Evolutionary conservation across 305 asterid species (phyloP).

Genomic region (Petunia hybrid): DNA sequence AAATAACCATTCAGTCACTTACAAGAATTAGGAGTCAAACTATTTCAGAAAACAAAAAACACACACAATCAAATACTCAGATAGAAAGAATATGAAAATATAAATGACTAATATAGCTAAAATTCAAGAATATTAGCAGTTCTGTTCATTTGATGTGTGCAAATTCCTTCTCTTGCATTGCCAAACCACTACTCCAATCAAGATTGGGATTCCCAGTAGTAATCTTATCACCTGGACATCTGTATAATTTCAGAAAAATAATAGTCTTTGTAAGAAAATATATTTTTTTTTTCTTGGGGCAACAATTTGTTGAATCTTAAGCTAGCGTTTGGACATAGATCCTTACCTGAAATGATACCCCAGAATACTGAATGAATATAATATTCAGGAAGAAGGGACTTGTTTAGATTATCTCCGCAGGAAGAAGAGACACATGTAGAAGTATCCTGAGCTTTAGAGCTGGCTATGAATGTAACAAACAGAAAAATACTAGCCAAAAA

Average conservation of each 20-base stretch:
- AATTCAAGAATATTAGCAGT: constrained; percentile 50
- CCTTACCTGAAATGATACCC: constrained; percentile 12
- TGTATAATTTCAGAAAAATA: constrained; percentile 32
- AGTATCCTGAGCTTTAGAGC: not conserved
- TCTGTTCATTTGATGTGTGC: constrained; percentile 53
- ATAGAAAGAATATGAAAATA: not conserved
- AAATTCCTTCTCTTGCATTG: constrained; percentile 42
- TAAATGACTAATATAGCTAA: constrained; percentile 38
- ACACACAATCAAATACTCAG: not conserved
- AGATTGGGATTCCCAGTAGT: constrained; percentile 43
- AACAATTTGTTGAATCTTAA: not conserved
- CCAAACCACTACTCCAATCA: constrained; percentile 42
- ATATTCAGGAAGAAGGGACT: not conserved
- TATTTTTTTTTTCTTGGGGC: not conserved
- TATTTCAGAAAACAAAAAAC: not conserved
- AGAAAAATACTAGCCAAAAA: not conserved
- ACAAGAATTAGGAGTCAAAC: not conserved
- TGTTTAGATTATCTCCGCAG: constrained; percentile 31
- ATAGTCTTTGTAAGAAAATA: not conserved
- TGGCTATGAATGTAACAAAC: not conserved
- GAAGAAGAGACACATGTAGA: constrained; percentile 24
- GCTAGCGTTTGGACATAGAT: no score
- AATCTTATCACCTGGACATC: constrained; percentile 50
- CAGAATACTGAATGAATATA: constrained; percentile 35
- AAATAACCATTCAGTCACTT: not conserved